Conservation (phyloP, 352 stramenopile species). For the Nothophytophthora sp. region DNA sequence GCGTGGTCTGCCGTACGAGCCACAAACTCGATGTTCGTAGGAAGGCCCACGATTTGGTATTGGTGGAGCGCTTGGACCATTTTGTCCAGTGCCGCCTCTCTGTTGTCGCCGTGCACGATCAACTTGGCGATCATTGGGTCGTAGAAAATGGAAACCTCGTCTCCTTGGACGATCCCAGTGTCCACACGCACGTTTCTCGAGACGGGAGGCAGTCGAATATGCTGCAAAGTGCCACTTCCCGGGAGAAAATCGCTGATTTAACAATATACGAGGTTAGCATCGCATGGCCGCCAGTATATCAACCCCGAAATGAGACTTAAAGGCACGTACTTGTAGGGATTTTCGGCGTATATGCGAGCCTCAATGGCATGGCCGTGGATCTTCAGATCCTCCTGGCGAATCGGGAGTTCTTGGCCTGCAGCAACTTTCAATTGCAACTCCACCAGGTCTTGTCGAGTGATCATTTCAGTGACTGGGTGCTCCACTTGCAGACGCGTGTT, state of each 20-base stretch:
- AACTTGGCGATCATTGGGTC: conserved; percentile 96
- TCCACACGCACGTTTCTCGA: conserved; percentile 87
- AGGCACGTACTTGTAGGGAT: conserved; percentile 88
- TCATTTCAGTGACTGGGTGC: conserved; percentile 92
- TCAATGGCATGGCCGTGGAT: conserved; percentile 92
- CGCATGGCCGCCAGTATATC: too few species aligned
- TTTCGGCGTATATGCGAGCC: conserved; percentile 94
- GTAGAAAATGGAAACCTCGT: conserved; percentile 93
- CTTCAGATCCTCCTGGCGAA: conserved; percentile 88
- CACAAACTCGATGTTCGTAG: conserved; percentile 96
- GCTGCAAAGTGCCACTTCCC: conserved; percentile 84
- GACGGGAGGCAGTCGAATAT: conserved; percentile 73
- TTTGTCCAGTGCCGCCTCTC: conserved; percentile 80
- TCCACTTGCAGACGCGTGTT: conserved; percentile 96
- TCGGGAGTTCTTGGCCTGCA: conserved; percentile 87
- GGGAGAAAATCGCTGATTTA: conserved; percentile 92
- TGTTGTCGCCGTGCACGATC: conserved; percentile 89
- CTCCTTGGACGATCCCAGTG: conserved; percentile 87
- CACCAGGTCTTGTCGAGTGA: conserved; percentile 89
- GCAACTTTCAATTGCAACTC: conserved; percentile 96
- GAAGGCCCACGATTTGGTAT: conserved; percentile 93
- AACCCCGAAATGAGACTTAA: conserved; percentile 1
- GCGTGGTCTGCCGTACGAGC: conserved; percentile 86
- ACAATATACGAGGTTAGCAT: too few species aligned
- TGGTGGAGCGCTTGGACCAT: conserved; percentile 85